phyloP scores from a whole-genome alignment of 2,329 filamentous ascomycete species.

The Graphium sp. region DNA sequence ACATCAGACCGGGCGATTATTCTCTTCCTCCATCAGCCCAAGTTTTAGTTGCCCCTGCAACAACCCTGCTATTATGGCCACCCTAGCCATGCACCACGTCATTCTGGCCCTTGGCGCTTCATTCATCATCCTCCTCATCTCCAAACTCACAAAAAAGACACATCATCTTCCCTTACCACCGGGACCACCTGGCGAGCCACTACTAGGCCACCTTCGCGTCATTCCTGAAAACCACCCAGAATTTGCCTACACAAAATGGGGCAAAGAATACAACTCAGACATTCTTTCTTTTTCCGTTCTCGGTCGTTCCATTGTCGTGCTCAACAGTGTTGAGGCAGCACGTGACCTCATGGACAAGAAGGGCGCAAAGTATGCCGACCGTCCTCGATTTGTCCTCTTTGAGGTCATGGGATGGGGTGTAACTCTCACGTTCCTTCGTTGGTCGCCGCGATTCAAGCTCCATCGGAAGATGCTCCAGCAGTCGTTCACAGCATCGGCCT shows the following conservation, averaged over 20 bases:
- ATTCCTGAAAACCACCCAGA: slow-evolving; percentile 17
- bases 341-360: slow-evolving; percentile 24
- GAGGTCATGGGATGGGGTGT: slow-evolving; percentile 23
- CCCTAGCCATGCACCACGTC: neutral
- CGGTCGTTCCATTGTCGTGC: slow-evolving; percentile 20
- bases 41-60: neutral
- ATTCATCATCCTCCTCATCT: slow-evolving; percentile 4
- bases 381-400: slow-evolving; percentile 24
- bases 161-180: slow-evolving; percentile 12
- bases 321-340: slow-evolving; percentile 21
- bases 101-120: neutral
- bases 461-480: slow-evolving; percentile 23
- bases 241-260: slow-evolving; percentile 13
- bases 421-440: slow-evolving; percentile 19
- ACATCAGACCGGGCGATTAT: too few species aligned
- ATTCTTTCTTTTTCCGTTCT: slow-evolving; percentile 23
- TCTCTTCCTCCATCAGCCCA: neutral
- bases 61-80: slow-evolving; percentile 1
- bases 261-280: slow-evolving; percentile 32
- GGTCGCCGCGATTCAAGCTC: slow-evolving; percentile 22
- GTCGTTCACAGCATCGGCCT: slow-evolving; percentile 21
- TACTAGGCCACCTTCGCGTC: slow-evolving; percentile 25
- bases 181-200: slow-evolving; percentile 15
- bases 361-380: slow-evolving; percentile 22
- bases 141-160: slow-evolving; percentile 1